phyloP scores from a whole-genome alignment of 2,329 filamentous ascomycete species.

The Bimuria novae-zelandiae region DNA sequence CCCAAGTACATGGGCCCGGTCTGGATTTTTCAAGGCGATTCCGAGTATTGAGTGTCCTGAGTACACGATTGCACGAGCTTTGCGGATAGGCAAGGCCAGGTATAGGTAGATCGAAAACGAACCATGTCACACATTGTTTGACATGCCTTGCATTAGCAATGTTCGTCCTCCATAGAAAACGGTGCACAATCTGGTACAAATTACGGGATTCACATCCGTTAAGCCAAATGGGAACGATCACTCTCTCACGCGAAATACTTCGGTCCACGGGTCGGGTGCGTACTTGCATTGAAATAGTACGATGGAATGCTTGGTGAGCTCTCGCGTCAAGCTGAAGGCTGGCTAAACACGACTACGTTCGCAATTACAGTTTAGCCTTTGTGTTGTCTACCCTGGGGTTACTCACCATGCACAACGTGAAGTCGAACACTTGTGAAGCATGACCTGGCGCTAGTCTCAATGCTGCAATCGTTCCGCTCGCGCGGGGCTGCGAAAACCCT shows the following conservation, averaged over 20 bases:
- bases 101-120: neutral
- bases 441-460: neutral
- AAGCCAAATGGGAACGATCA: too few relatives aligned
- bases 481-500: conserved; percentile 6
- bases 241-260: too few relatives aligned
- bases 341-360: too few relatives aligned
- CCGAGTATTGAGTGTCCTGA: too few relatives aligned
- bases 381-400: too few relatives aligned
- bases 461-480: conserved; percentile 1
- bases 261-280: too few relatives aligned
- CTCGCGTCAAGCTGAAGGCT: too few relatives aligned
- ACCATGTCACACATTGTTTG: neutral
- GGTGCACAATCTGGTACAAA: neutral
- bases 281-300: too few relatives aligned
- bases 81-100: neutral
- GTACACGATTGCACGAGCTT: neutral
- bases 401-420: neutral
- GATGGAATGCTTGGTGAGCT: too few relatives aligned
- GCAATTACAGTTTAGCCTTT: too few relatives aligned
- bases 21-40: too few relatives aligned
- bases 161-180: neutral
- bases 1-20: neutral
- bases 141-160: conserved; percentile 3
- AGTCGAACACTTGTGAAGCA: neutral
- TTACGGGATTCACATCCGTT: neutral